A percentile compares a stretch with the other conserved stretches of the same genome.
phyloP scores from a whole-genome alignment of 1,139 yeast genomes.

The Kodamaea fungicola region DNA sequence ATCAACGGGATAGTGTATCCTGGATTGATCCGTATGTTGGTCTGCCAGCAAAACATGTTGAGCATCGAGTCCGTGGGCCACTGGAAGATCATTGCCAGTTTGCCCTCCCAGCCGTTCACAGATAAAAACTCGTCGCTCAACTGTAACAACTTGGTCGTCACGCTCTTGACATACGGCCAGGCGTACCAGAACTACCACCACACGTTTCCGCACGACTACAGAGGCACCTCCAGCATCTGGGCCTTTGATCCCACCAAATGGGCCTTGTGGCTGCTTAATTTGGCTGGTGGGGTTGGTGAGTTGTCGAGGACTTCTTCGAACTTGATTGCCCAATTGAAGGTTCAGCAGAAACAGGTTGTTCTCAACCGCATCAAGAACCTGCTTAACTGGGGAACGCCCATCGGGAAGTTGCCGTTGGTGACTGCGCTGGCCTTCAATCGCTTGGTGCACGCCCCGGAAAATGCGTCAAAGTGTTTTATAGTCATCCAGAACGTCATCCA shows the following conservation, averaged over 20 bases:
- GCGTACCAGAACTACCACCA: conserved; percentile 66
- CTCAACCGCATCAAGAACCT: conserved; percentile 59
- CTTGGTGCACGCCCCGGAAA: conserved; percentile 32
- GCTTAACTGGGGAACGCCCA: conserved; percentile 75
- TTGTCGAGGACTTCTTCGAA: conserved; percentile 42
- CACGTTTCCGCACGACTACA: conserved; percentile 69
- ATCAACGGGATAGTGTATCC: conserved; percentile 58
- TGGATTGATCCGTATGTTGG: conserved; percentile 55
- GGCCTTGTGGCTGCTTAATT: conserved; percentile 42
- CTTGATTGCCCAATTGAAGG: conserved; percentile 50
- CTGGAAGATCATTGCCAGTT: conserved; percentile 31
- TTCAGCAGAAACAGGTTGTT: conserved; percentile 64
- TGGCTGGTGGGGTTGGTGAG: conserved; percentile 38
- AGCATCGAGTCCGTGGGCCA: conserved; percentile 63
- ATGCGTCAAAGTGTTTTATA: conserved; percentile 39
- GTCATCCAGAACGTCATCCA: conserved; percentile 59
- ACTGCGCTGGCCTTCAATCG: conserved; percentile 50
- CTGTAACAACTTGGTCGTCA: conserved; percentile 48
- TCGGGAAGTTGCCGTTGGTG: conserved; percentile 58
- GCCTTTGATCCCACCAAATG: conserved; percentile 69
- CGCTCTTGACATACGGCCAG: conserved; percentile 63
- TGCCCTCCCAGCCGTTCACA: conserved; percentile 58
- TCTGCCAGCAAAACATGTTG: conserved; percentile 57
- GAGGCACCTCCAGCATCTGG: conserved; percentile 45
- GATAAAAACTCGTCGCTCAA: conserved; percentile 55